Evolutionary conservation across 1,139 yeast genomes (phyloP).

Genomic region (Candida sp.): DNA sequence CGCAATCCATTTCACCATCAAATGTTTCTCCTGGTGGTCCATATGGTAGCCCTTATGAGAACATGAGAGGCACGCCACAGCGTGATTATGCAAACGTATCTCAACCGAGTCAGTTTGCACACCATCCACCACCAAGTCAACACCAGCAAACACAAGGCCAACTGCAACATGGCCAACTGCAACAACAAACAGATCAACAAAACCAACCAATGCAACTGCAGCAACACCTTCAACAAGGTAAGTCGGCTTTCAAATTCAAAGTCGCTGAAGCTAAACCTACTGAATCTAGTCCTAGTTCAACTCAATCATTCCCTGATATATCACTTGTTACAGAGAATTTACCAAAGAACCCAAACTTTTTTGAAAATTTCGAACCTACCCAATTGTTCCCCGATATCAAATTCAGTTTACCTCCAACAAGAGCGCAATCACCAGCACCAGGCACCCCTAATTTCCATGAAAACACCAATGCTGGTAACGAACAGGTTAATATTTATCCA

Average conservation of each 20-base stretch:
- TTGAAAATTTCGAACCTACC: conserved; percentile 47
- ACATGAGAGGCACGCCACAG: conserved; percentile 5
- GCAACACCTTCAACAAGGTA: background rate
- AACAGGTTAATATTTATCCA: background rate
- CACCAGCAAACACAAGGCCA: conserved; percentile 4
- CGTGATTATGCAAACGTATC: background rate
- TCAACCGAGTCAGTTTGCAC: conserved; percentile 4
- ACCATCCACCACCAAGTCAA: conserved; percentile 5
- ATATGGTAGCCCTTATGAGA: background rate
- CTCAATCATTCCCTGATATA: conserved; percentile 43
- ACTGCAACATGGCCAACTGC: too few relatives aligned
- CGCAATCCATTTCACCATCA: background rate
- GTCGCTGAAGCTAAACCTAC: background rate
- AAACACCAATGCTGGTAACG: conserved; percentile 1
- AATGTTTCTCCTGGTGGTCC: conserved; percentile 10
- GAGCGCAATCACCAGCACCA: conserved; percentile 32
- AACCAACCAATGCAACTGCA: conserved; percentile 3
- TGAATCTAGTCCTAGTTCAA: conserved; percentile 33
- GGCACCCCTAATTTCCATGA: background rate
- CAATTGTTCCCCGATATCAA: conserved; percentile 43
- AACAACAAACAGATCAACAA: conserved; percentile 13
- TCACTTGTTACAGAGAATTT: conserved; percentile 44
- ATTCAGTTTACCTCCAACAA: conserved; percentile 33
- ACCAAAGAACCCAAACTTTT: conserved; percentile 38
- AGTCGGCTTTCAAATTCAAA: background rate